Evolutionary conservation across 208 protist species (phyloP).

Genomic region (Perkinsela sp.): DNA sequence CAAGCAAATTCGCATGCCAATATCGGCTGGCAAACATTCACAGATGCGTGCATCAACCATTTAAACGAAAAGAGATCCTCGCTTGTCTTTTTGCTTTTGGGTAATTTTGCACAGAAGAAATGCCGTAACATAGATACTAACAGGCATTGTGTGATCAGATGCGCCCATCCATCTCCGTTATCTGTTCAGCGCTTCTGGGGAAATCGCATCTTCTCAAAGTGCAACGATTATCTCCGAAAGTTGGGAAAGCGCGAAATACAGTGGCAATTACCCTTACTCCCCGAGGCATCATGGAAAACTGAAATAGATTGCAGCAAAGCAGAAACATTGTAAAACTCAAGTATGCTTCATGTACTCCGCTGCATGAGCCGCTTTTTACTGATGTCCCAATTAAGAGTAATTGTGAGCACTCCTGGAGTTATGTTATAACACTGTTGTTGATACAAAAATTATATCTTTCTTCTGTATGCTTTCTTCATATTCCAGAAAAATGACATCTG

Average conservation of each 20-base stretch:
- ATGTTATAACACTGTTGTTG: no score
- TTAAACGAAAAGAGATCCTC: slow-evolving; percentile 22
- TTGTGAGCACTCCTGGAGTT: no score
- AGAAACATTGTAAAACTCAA: no score
- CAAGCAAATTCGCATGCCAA: slow-evolving; percentile 70
- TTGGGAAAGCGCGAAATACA: slow-evolving; percentile 33
- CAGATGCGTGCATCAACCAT: slow-evolving; percentile 60
- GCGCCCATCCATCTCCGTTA: slow-evolving; percentile 53
- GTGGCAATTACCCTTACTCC: slow-evolving; percentile 25
- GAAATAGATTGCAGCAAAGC: no score
- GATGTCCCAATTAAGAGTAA: no score
- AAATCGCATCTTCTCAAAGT: slow-evolving; percentile 44
- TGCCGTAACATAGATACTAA: slow-evolving; percentile 29
- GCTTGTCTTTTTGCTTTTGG: slow-evolving; percentile 83
- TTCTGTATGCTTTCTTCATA: no score
- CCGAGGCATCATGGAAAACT: not conserved
- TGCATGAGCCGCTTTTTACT: no score
- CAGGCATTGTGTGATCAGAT: slow-evolving; percentile 57
- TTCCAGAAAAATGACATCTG: not conserved
- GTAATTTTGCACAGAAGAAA: slow-evolving; percentile 70
- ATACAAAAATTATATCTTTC: no score
- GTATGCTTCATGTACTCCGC: no score
- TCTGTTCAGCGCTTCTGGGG: slow-evolving; percentile 34
- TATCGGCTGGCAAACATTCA: slow-evolving; percentile 78
- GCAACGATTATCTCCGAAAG: slow-evolving; percentile 23